Base-by-base conservation (phyloP, 2,329 filamentous ascomycete genomes). In the Fusarium poae region DNA sequence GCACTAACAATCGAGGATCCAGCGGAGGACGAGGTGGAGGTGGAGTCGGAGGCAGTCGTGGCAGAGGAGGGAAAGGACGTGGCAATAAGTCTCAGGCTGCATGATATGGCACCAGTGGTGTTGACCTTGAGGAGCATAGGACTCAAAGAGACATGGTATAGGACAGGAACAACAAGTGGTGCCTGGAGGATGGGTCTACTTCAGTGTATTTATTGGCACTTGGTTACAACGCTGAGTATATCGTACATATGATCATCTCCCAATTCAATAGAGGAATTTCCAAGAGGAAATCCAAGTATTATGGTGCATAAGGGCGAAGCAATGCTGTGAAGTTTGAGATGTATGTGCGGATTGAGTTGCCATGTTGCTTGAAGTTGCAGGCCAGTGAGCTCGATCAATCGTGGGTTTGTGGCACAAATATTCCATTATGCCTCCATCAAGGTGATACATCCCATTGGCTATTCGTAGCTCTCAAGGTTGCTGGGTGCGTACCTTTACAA, bases 21-120 rank as follows among this genome's bases (percentile, higher is more conserved):
- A 56, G 66, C 56, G 58, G 62, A 27, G 62, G 71, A 40, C 67
- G 71, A 57, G 67, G 66, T 53, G 67, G 71, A 56, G 66, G 67
- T 51, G 62, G 62, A 50, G 68, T 53, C 39, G 69, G 69, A 35
- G 58, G 67, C 53, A 63, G 63, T 15, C 62, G 72, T 60, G 73
- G 71, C 32, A 73, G 59, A 65, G 68, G 72, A 43, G 58, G 51
- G 16, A 74, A 63, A 60, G 65, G 63, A 49, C 67, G 73, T 62
- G 73, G 73, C 32, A 65, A 61, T 21, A 68, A 72, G 43, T 12
- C 67, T 12, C 46, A 61, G 45, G 25, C 48, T 45, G 32, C 58
- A 44, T 55, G 66, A 68, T 46, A 34, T 23, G 18, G 34, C 8
- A 40, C 32, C 39, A 25, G n/a, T 11, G 49, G 48, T 37, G 35